A percentile compares a stretch with the other conserved stretches of the same genome.
Evolutionary conservation across 2,329 filamentous ascomycete species (phyloP).

Genomic region (Hymenotorrendiella dingleyae): DNA sequence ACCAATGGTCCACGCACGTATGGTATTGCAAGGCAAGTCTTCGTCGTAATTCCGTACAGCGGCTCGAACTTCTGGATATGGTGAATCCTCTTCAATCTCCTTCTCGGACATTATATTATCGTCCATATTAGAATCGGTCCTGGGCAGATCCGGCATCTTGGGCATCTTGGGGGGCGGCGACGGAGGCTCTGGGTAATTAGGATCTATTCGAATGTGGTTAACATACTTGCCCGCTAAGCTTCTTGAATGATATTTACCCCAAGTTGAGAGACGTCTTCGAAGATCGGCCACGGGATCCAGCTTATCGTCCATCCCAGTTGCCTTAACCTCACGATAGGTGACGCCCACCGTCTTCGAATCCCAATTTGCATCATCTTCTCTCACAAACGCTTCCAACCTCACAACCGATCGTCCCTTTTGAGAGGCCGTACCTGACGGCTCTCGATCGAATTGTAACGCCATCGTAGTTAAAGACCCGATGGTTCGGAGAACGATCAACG

Average conservation of each 20-base stretch:
- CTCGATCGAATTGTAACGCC: slow-evolving; percentile 18
- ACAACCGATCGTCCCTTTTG: slow-evolving; percentile 10
- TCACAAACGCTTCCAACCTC: no score
- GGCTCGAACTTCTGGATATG: slow-evolving; percentile 34
- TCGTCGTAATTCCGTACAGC: slow-evolving; percentile 60
- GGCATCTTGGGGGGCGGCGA: no score
- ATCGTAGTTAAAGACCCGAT: slow-evolving; percentile 11
- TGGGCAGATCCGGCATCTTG: no score
- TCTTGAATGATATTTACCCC: slow-evolving; percentile 14
- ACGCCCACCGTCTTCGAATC: slow-evolving; percentile 18
- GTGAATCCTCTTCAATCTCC: slow-evolving; percentile 23
- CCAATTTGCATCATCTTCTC: slow-evolving; percentile 19
- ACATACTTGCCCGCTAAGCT: no score
- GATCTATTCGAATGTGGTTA: no score
- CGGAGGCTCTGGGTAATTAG: slow-evolving; percentile 17
- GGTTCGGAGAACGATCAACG: slow-evolving; percentile 25
- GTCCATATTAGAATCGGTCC: no score
- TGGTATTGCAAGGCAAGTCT: slow-evolving; percentile 58
- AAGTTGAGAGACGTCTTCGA: slow-evolving; percentile 14
- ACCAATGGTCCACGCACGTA: slow-evolving; percentile 60
- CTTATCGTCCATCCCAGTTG: slow-evolving; percentile 8
- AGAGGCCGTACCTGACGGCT: slow-evolving; percentile 18
- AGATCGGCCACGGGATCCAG: slow-evolving; percentile 17
- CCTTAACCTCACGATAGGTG: slow-evolving; percentile 12
- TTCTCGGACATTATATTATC: slow-evolving; percentile 16